Evolutionary conservation across 208 protist genomes (phyloP).

Genomic region (Naegleria lovaniensis): DNA sequence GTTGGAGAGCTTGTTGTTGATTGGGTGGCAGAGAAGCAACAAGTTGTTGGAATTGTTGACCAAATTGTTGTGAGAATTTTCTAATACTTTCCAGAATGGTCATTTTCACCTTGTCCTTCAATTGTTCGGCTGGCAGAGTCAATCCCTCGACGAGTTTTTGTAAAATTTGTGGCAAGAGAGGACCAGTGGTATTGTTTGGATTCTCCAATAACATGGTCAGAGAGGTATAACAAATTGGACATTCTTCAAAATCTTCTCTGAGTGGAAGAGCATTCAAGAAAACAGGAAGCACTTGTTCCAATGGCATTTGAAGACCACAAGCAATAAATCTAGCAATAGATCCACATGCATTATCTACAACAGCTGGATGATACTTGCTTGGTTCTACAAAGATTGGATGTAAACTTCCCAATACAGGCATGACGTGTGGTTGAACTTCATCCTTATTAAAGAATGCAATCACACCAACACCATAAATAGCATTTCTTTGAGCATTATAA

Average conservation of each 20-base stretch:
- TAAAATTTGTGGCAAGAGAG: background rate
- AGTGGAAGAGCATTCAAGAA: background rate
- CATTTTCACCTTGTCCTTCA: background rate
- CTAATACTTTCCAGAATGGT: background rate
- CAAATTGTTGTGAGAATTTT: background rate
- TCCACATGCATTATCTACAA: constrained; percentile 39
- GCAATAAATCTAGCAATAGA: constrained; percentile 35
- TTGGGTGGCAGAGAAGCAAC: background rate
- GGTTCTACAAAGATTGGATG: constrained; percentile 26
- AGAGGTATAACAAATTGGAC: background rate
- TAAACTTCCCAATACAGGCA: background rate
- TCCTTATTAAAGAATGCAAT: background rate
- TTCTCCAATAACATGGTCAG: background rate
- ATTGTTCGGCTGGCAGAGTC: background rate
- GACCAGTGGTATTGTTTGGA: background rate
- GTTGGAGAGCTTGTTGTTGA: background rate
- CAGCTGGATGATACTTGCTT: background rate
- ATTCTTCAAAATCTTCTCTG: constrained; percentile 11
- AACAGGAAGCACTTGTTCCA: constrained; percentile 27
- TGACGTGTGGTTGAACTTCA: background rate
- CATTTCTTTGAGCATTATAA: background rate
- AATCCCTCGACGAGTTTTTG: background rate
- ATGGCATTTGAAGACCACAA: constrained; percentile 18
- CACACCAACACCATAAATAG: background rate
- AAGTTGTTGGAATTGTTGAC: background rate